Conservation (phyloP, 2,329 filamentous ascomycete genomes). For the Teratosphaeria zuluensis region DNA sequence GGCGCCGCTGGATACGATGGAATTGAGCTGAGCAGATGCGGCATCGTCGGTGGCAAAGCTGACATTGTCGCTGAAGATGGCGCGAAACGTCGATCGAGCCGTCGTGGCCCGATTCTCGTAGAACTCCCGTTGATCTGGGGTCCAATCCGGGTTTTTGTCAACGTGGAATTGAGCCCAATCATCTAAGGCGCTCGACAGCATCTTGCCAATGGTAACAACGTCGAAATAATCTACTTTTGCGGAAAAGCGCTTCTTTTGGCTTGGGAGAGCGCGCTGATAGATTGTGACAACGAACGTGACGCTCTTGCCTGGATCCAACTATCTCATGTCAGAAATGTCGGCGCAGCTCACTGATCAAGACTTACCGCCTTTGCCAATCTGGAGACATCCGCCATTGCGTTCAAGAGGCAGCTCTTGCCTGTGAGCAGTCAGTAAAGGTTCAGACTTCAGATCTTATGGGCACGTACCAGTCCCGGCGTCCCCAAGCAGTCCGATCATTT, state of each 20-base stretch:
- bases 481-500: not conserved
- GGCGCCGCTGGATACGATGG: no score
- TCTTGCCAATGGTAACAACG: not conserved
- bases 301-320: conserved; percentile 6
- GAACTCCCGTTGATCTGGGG: not conserved
- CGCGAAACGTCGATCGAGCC: no score
- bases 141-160: not conserved
- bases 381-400: not conserved
- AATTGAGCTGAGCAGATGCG: no score
- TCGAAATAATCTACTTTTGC: not conserved
- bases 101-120: no score
- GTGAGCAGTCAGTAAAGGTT: not conserved
- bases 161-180: not conserved
- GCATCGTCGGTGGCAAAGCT: no score
- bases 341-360: not conserved
- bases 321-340: not conserved
- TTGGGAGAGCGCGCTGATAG: conserved; percentile 2
- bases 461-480: not conserved
- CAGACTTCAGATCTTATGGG: no score
- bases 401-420: not conserved
- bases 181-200: not conserved
- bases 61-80: no score
- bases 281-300: conserved; percentile 6
- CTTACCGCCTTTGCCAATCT: not conserved
- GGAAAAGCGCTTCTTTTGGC: conserved; percentile 6